Conservation (phyloP, 306 rosid species). For the Cicer pinnatifidum region DNA sequence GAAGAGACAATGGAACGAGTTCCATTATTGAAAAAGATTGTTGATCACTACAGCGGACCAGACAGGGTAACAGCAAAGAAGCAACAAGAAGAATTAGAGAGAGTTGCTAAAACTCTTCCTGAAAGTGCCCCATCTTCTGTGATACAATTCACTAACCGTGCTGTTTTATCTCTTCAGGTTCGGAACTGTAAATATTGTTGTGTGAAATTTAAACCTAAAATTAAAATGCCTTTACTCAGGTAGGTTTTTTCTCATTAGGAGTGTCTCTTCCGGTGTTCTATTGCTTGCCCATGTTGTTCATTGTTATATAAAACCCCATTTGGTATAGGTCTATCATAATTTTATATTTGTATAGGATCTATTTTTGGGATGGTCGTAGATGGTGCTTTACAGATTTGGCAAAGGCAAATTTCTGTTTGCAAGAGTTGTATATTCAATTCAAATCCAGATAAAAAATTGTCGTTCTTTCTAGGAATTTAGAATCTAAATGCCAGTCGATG, state of each 20-base stretch:
- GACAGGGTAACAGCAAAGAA: constrained; percentile 88
- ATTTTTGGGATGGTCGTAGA: constrained; percentile 7
- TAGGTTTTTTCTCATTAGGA: constrained; percentile 10
- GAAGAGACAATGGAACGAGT: constrained; percentile 78
- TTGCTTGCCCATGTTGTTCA: constrained; percentile 33
- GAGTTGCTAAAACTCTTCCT: constrained; percentile 86
- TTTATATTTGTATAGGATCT: constrained; percentile 23
- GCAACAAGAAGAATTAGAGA: constrained; percentile 78
- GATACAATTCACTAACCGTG: constrained; percentile 75
- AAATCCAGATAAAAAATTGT: constrained; percentile 2
- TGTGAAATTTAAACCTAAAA: constrained; percentile 18
- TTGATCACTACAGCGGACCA: constrained; percentile 85
- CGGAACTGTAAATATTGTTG: constrained; percentile 39
- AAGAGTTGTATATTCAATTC: constrained; percentile 37
- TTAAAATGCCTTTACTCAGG: constrained; percentile 26
- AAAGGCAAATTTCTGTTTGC: constrained; percentile 11
- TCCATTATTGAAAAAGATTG: constrained; percentile 82
- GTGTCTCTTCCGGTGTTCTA: constrained; percentile 33
- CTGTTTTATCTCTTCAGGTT: constrained; percentile 91
- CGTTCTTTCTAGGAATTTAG: constrained; percentile 28
- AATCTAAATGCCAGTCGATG: constrained; percentile 29
- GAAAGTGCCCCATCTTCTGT: constrained; percentile 73
- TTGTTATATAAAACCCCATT: constrained; percentile 19
- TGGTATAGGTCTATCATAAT: background rate
- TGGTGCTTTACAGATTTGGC: background rate